Evolutionary conservation across 768 basidiomycete genomes (phyloP).

Genomic region (Agaricus bisporus): DNA sequence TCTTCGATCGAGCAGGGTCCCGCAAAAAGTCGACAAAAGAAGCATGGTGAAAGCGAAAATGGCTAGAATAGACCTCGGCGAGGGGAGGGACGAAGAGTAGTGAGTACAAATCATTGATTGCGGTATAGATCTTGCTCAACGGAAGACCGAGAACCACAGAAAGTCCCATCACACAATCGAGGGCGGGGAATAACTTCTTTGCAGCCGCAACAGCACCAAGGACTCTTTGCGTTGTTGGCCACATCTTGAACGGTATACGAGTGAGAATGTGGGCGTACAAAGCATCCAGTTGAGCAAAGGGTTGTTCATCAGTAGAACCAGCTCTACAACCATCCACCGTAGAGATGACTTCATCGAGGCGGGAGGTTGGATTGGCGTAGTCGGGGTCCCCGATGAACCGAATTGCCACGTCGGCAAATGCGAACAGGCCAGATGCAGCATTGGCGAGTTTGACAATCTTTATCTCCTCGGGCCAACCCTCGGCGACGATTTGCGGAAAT

Average conservation of each 20-base stretch:
- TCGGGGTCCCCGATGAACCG: background rate
- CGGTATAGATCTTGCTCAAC: background rate
- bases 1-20: background rate
- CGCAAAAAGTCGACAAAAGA: constrained; percentile 23
- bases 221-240: background rate
- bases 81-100: background rate
- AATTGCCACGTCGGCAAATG: background rate
- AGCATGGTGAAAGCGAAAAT: constrained; percentile 20
- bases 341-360: background rate
- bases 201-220: background rate
- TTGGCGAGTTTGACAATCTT: background rate
- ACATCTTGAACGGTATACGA: background rate
- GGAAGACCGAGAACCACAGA: background rate
- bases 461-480: background rate
- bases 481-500: background rate
- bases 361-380: background rate
- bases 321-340: background rate
- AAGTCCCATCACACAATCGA: background rate
- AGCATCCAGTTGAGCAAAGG: background rate
- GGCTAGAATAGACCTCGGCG: background rate
- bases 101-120: background rate
- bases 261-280: background rate
- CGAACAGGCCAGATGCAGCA: background rate
- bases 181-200: background rate
- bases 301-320: background rate